Evolutionary conservation across 2,329 filamentous ascomycete species (phyloP), one percentile per base, ranked within the genome.

Genomic region (Fusarium virguliforme): DNA sequence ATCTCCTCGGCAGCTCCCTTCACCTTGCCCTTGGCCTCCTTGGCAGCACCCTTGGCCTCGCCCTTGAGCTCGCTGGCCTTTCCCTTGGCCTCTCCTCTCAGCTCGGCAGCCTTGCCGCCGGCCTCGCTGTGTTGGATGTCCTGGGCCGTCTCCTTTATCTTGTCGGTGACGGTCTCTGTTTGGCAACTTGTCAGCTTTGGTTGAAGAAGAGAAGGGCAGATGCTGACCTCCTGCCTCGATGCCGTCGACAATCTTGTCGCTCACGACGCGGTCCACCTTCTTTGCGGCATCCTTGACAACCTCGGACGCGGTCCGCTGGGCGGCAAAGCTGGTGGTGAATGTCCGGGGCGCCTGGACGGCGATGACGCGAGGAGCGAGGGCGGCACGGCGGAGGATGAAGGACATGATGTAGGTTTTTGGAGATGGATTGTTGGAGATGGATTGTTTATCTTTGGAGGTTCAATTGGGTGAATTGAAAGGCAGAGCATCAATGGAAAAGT

Each of bases 201-300:
- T 18, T 15, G 24, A 15, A 12, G 18, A 53, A 4, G n/a, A 5
- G 9, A 22, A 35, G 22, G 24, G 12, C 15, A 37, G 22, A 38
- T 24, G 28, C 86, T 65, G 83, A 90, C 90, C 79, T 54, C 86
- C 85, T 51, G 83, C 81, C 72, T 91, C 84, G 76, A 92, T 89
- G 15, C 88, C 88, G 40, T 88, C 87, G 30, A 90, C 86, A 18
- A 91, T 76, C 77, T 89, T 90, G 77, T 89, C 86, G 65, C 86
- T 86, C 43, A 91, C 87, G 55, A 82, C 84, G 32, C 88, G 84
- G 81, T 91, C 88, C 6, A 90, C 87, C 6, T 80, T 81, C 80
- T 91, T 89, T 63, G 88, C 79, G 4, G 85, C 84, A 67, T 91
- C 88, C 80, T 90, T 91, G 73, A 87, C 85, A 0, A 83, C 72